Evolutionary conservation across 2,329 filamentous ascomycete genomes (phyloP).

Genomic region (Aspergillus versicolor): DNA sequence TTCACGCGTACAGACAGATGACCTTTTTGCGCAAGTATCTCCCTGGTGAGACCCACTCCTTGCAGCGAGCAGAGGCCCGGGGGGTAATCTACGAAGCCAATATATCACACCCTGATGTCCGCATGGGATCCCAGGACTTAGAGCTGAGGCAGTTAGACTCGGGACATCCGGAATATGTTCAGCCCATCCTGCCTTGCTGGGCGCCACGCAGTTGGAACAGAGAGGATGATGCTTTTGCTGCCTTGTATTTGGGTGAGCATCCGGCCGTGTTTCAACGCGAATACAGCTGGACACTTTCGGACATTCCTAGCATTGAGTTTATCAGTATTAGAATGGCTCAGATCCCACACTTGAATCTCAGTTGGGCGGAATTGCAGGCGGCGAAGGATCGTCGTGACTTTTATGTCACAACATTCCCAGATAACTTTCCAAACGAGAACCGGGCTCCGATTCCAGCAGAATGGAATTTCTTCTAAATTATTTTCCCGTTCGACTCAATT

Average conservation of each 20-base stretch:
- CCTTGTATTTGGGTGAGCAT: constrained; percentile 12
- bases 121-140: constrained; percentile 9
- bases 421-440: neutral
- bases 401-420: neutral
- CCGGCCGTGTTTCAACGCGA: constrained; percentile 10
- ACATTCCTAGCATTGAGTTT: constrained; percentile 11
- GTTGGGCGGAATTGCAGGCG: constrained; percentile 1
- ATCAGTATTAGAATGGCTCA: constrained; percentile 17
- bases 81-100: constrained; percentile 12
- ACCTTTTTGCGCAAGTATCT: constrained; percentile 15
- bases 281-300: constrained; percentile 8
- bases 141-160: constrained; percentile 8
- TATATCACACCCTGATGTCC: constrained; percentile 12
- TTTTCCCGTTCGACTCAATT: neutral
- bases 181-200: constrained; percentile 8
- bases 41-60: constrained; percentile 16
- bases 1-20: constrained; percentile 13
- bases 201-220: constrained; percentile 8
- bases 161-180: constrained; percentile 3
- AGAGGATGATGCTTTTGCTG: constrained; percentile 15
- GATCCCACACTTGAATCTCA: constrained; percentile 13
- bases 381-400: neutral
- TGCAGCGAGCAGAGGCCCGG: constrained; percentile 17
- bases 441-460: too few relatives aligned
- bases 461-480: neutral